Evolutionary conservation across 306 rosid species (phyloP).

Genomic region (Hippophae gyantsensis): DNA sequence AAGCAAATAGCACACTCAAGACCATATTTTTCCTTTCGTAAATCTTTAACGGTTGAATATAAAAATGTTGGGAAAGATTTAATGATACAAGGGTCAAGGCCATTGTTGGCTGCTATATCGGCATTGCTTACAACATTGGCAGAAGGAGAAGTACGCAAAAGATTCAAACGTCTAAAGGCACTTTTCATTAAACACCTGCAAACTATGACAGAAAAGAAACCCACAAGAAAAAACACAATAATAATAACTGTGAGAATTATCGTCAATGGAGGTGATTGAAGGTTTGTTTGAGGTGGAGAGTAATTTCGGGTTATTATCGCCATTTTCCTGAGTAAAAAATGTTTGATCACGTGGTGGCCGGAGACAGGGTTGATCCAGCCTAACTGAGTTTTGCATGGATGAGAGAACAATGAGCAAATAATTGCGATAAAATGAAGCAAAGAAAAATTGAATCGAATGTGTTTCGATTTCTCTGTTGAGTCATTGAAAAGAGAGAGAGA

Average conservation of each 20-base stretch:
- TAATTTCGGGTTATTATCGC: background rate
- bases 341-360: conserved; percentile 4
- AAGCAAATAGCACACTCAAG: conserved; percentile 63
- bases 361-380: conserved; percentile 24
- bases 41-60: conserved; percentile 46
- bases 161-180: conserved; percentile 17
- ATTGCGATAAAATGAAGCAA: background rate
- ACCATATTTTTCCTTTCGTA: conserved; percentile 26
- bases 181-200: conserved; percentile 34
- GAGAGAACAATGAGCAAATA: conserved; percentile 8
- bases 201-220: conserved; percentile 36
- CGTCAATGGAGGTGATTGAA: conserved; percentile 26
- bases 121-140: conserved; percentile 15
- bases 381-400: conserved; percentile 27
- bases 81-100: conserved; percentile 43
- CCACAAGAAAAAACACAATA: conserved; percentile 28
- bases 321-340: conserved; percentile 15
- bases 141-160: conserved; percentile 25
- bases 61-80: conserved; percentile 45
- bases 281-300: background rate
- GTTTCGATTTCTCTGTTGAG: too few relatives aligned
- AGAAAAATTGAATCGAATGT: too few relatives aligned
- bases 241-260: conserved; percentile 35
- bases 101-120: conserved; percentile 13
- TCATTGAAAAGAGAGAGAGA: too few relatives aligned